Evolutionary conservation across 1,139 yeast species (phyloP).

Genomic region (Casaregolazyma lundiana): DNA sequence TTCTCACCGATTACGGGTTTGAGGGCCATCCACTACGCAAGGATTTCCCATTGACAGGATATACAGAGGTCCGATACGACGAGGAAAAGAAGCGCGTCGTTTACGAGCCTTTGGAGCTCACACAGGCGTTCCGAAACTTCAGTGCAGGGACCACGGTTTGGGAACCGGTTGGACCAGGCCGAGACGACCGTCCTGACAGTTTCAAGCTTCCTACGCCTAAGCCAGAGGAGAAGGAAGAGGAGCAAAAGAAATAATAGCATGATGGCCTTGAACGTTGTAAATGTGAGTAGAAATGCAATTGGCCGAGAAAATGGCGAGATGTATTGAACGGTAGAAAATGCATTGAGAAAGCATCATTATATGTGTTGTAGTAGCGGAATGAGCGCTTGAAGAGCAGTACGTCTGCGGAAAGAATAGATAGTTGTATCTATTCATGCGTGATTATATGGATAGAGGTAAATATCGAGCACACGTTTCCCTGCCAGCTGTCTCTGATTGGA

Average conservation of each 20-base stretch:
- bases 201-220: slow-evolving; percentile 80
- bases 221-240: slow-evolving; percentile 49
- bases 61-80: slow-evolving; percentile 84
- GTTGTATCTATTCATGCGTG: too few relatives aligned
- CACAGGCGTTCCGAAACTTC: slow-evolving; percentile 90
- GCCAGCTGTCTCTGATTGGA: too few relatives aligned
- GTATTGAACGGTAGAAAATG: too few relatives aligned
- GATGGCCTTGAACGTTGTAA: neutral
- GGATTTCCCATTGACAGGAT: slow-evolving; percentile 91
- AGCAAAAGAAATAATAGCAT: slow-evolving; percentile 27
- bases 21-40: slow-evolving; percentile 90
- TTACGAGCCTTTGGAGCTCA: slow-evolving; percentile 83
- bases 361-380: too few relatives aligned
- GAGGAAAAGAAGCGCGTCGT: slow-evolving; percentile 87
- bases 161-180: slow-evolving; percentile 90
- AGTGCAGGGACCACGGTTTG: slow-evolving; percentile 83
- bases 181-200: slow-evolving; percentile 73
- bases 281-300: neutral
- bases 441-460: too few relatives aligned
- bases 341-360: too few relatives aligned
- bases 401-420: too few relatives aligned
- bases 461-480: too few relatives aligned
- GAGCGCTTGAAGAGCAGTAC: too few relatives aligned
- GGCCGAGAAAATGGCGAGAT: too few relatives aligned
- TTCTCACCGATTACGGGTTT: slow-evolving; percentile 88